Evolutionary conservation across 495 filamentous ascomycete species (phyloP), one percentile per base, ranked within the genome.

Genomic region (Hypoxylon fuscum): DNA sequence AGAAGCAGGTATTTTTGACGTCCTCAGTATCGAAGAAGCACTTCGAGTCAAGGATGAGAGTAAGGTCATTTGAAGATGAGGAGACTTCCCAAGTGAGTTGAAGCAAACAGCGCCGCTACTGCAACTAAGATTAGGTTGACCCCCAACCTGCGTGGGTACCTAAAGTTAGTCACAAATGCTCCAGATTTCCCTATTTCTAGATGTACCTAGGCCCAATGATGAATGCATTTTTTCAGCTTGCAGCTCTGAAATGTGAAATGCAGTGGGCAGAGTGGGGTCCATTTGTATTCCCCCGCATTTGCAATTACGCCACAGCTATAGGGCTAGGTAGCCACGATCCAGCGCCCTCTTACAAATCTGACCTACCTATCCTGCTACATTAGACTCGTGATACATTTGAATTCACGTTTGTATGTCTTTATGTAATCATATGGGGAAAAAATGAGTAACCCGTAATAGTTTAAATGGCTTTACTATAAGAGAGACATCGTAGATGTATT

Each of bases 21-120:
- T 31, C 60, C 58, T 46, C 10, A 54, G 31, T 60, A 62, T 66
- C 64, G 66, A 70, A 72, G 67, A 35, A 34, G 48, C 25, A 53
- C 63, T 59, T 51, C 69, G 53, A 51, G 54, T 55, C 25, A 64
- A 38, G 23, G 23, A 59, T 20, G 55, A 59, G 58, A 66, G 56
- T 59, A 61, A 49, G 59, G 34, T 53, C 69, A 72, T 72, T 31
- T 47, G 57, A 52, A 17, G 17, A 38, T 44, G 50, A 59, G 54
- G 59, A 62, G 59, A 53, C 47, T 51, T 50, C 53, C 21, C 11
- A 27, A 18, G 9, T 5, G 23, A 17, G 21, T 1, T 8, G 27
- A 59, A 18, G 37, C 20, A 52, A 32, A 12, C 31, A 21, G 9
- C 20, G 5, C 41, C 9, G 22, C 15, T 35, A 49, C 47, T 18